Conservation (phyloP, 2,329 filamentous ascomycete genomes). For the Endocalyx cinctus region DNA sequence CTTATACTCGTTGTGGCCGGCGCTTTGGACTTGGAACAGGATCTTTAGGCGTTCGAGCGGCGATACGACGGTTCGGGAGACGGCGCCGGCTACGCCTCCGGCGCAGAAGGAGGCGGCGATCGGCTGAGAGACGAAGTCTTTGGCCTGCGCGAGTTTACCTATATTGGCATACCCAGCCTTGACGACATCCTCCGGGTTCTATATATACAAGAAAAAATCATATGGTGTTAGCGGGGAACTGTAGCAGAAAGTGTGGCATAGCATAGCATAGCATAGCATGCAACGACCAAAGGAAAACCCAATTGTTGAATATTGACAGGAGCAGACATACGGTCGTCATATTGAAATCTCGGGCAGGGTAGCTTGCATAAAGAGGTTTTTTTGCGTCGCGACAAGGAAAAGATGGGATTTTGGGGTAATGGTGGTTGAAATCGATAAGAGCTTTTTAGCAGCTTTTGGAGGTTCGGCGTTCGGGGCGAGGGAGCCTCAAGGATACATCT, state of each 20-base stretch:
- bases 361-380: slow-evolving; percentile 4
- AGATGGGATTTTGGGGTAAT: too few species aligned
- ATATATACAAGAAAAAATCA: slow-evolving; percentile 8
- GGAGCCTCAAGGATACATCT: too few species aligned
- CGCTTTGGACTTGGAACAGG: slow-evolving; percentile 92
- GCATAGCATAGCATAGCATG: too few species aligned
- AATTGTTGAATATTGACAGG: too few species aligned
- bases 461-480: too few species aligned
- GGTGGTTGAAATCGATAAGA: too few species aligned
- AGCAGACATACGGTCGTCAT: slow-evolving; percentile 34
- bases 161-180: slow-evolving; percentile 26
- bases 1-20: slow-evolving; percentile 86
- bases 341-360: slow-evolving; percentile 16
- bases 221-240: slow-evolving; percentile 11
- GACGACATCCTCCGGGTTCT: slow-evolving; percentile 22
- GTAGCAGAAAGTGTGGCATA: too few species aligned
- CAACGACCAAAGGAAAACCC: too few species aligned
- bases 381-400: slow-evolving; percentile 7
- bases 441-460: too few species aligned
- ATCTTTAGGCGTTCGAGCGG: slow-evolving; percentile 96
- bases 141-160: slow-evolving; percentile 30
- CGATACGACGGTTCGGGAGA: slow-evolving; percentile 96
- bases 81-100: slow-evolving; percentile 88
- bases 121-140: slow-evolving; percentile 66
- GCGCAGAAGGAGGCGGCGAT: slow-evolving; percentile 89